Evolutionary conservation across 768 basidiomycete species (phyloP).

Genomic region (Asterophora lycoperdoides): DNA sequence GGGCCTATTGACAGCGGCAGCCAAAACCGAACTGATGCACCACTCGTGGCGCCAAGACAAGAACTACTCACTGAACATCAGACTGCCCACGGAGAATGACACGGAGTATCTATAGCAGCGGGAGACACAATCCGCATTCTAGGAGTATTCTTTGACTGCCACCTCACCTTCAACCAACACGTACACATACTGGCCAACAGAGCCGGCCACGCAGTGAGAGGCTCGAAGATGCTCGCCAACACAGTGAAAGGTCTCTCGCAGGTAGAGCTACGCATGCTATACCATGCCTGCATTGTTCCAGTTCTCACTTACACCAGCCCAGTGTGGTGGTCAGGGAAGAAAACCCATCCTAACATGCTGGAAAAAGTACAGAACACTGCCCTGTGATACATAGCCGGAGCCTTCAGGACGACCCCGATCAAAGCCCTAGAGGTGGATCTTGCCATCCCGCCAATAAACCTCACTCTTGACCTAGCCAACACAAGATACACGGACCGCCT

Average conservation of each 20-base stretch:
- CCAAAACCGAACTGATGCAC: too few species aligned
- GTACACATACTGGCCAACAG: conserved; percentile 18
- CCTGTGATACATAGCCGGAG: conserved; percentile 28
- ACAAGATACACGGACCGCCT: conserved; percentile 18
- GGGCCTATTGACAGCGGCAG: too few species aligned
- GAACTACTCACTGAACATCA: too few species aligned
- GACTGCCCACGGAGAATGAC: too few species aligned
- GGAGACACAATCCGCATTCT: conserved; percentile 26
- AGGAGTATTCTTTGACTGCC: conserved; percentile 29
- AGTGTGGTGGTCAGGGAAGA: too few species aligned
- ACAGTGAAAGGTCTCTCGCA: conserved; percentile 31
- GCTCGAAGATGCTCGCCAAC: conserved; percentile 29
- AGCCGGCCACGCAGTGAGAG: conserved; percentile 22
- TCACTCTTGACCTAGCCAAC: conserved; percentile 8
- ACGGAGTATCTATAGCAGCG: too few species aligned
- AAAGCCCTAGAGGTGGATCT: conserved; percentile 30
- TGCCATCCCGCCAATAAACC: conserved; percentile 25
- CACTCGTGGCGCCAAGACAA: too few species aligned
- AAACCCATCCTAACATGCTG: too few species aligned
- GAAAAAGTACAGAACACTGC: conserved; percentile 28
- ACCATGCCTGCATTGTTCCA: too few species aligned
- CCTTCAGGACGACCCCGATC: conserved; percentile 29
- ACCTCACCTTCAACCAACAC: conserved; percentile 31
- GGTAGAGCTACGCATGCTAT: conserved; percentile 23
- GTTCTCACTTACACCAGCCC: too few species aligned